A percentile compares a stretch with the other conserved stretches of the same genome.
Conservation (phyloP, 1,139 yeast genomes). For the Saccharomyces hybrid region DNA sequence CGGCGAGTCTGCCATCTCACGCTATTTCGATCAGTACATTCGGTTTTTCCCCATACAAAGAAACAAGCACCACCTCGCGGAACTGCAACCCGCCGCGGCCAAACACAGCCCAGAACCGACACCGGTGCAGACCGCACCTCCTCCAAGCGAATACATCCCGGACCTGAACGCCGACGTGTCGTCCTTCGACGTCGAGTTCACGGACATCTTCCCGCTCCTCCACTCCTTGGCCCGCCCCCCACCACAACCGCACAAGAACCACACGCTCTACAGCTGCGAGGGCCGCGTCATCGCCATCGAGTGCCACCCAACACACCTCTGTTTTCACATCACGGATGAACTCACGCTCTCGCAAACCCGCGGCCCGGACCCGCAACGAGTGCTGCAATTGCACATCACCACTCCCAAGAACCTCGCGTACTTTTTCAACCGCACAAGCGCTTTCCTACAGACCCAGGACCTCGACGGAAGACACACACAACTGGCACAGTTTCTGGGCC, state of each 20-base stretch:
- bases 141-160: not conserved
- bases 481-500: conserved; percentile 4
- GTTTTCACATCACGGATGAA: conserved; percentile 3
- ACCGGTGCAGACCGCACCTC: not conserved
- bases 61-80: not conserved
- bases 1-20: not conserved
- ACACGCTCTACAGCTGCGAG: not conserved
- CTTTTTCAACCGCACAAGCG: not conserved
- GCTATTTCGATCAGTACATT: not conserved
- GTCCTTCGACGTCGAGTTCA: not conserved
- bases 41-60: not conserved
- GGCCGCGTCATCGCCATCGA: conserved; percentile 9
- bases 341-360: not conserved
- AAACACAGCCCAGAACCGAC: not conserved
- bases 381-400: conserved; percentile 13
- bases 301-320: not conserved
- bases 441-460: not conserved
- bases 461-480: not conserved
- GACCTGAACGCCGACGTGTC: conserved; percentile 1
- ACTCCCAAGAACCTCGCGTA: conserved; percentile 8
- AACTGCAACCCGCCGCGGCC: not conserved
- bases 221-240: not conserved
- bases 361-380: not conserved
- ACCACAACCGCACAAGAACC: not conserved
- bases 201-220: not conserved